Conservation (phyloP, 257 asterid genomes). For the Solanum arcanum region DNA sequence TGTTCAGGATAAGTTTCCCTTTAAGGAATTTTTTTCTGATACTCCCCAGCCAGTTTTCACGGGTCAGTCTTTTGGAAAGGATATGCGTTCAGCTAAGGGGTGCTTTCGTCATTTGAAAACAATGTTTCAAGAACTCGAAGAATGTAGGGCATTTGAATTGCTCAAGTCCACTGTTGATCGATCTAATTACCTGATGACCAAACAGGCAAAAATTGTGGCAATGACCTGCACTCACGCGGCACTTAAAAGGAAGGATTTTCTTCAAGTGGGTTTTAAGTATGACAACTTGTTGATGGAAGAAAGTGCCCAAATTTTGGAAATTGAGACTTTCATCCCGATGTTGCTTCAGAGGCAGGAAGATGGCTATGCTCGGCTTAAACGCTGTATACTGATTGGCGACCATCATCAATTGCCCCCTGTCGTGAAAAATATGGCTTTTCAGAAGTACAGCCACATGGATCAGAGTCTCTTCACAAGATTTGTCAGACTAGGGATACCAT, state of each 20-base stretch:
- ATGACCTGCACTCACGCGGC: slow-evolving; percentile 99
- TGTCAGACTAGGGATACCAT: slow-evolving; percentile 91
- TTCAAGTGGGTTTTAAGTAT: slow-evolving; percentile 82
- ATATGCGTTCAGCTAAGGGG: slow-evolving; percentile 91
- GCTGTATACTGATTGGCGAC: slow-evolving; percentile 96
- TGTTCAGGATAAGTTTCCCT: slow-evolving; percentile 78
- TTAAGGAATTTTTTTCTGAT: slow-evolving; percentile 78
- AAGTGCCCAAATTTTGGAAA: slow-evolving; percentile 98
- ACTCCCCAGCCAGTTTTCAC: slow-evolving; percentile 66
- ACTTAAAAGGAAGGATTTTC: slow-evolving; percentile 91
- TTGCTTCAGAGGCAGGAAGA: slow-evolving; percentile 99
- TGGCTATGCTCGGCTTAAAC: slow-evolving; percentile 96
- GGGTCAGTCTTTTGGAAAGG: slow-evolving; percentile 67
- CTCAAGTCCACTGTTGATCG: slow-evolving; percentile 95
- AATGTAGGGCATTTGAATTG: slow-evolving; percentile 95
- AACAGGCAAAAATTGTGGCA: slow-evolving; percentile 97
- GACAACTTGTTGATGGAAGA: slow-evolving; percentile 98
- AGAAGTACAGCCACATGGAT: slow-evolving; percentile 99
- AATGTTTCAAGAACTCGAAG: slow-evolving; percentile 97
- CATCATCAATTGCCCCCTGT: slow-evolving; percentile 99
- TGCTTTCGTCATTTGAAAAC: slow-evolving; percentile 90
- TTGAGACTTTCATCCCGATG: slow-evolving; percentile 96
- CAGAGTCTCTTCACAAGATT: slow-evolving; percentile 96
- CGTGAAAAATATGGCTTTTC: slow-evolving; percentile 99
- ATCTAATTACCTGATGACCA: slow-evolving; percentile 87